Evolutionary conservation across 805 yeast species (phyloP), one percentile per base, ranked within the genome.

Genomic region (Jamesozyma lodderae): DNA sequence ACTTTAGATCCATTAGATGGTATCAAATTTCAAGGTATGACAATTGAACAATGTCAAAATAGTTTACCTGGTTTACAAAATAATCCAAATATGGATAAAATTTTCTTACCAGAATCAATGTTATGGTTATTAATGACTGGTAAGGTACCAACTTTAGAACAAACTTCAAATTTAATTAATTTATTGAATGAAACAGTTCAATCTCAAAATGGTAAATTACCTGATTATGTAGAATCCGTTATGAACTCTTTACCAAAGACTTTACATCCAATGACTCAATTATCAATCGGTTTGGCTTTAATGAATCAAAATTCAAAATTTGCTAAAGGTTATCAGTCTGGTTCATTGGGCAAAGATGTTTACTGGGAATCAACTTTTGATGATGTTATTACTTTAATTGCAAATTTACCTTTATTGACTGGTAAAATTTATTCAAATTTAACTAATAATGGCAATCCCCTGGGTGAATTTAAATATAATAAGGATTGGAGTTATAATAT

Each of bases 241-340:
- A 64, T 81, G 45, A 81, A 77, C 64, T 61, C 70, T 36, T 69
- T 80, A 43, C 92, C 92, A 39, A 57, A 71, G 29, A 69, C 75
- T 48, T 67, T 81, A 58, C 92, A 81, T 62, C 92, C 92, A 56
- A 81, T 81, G 92, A 80, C 90, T 22, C 92, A 81, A 60, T 69
- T 81, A 52, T 72, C 85, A 35, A 79, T 82, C 55, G 88, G 84
- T 23, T 75, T 82, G 35, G 70, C 80, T 40, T 80, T 87, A 29
- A 69, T 82, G 59, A 81, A 80, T 64, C 70, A 78, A 43, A 81
- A 78, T 49, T 79, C 87, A 15, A 64, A 62, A 47, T 81, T 81
- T 64, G 85, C 87, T 41, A 68, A 69, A 61, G 81, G 81, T 31
- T 81, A 82, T 62, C 82, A 79, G 47, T 57, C 64, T 45, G 88